A percentile compares a stretch with the other conserved stretches of the same genome.
Conservation (phyloP, 805 yeast species). For the Komagataella kurtzmanii region DNA sequence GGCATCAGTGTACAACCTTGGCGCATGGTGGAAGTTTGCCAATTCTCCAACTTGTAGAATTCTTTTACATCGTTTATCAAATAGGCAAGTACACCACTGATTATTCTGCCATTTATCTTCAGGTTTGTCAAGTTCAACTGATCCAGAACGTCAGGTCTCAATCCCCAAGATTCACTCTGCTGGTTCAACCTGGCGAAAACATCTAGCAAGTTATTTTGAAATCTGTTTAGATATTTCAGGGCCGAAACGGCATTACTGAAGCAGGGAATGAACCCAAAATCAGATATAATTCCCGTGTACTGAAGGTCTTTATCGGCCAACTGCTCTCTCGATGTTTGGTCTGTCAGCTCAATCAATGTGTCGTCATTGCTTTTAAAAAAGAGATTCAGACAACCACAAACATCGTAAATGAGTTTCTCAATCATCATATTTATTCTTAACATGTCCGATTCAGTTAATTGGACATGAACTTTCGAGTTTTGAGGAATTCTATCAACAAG, state of each 20-base stretch:
- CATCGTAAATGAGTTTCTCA: conserved; percentile 12
- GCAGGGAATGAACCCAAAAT: conserved; percentile 51
- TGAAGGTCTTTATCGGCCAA: background rate
- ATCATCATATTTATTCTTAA: conserved; percentile 20
- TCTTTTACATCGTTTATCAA: conserved; percentile 13
- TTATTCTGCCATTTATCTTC: conserved; percentile 12
- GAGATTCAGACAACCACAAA: conserved; percentile 14
- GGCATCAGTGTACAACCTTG: conserved; percentile 24
- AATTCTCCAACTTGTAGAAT: conserved; percentile 21
- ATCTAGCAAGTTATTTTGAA: conserved; percentile 28
- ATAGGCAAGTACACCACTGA: conserved; percentile 13
- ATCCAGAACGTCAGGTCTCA: background rate
- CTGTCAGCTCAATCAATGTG: conserved; percentile 18
- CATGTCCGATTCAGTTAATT: conserved; percentile 29
- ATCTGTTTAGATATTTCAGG: conserved; percentile 32
- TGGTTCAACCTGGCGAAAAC: conserved; percentile 22
- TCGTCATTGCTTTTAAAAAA: conserved; percentile 21
- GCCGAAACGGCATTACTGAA: conserved; percentile 50
- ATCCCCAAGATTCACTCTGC: background rate
- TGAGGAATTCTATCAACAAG: conserved; percentile 11
- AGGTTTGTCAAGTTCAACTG: conserved; percentile 3
- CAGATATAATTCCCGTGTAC: conserved; percentile 4
- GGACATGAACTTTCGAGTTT: conserved; percentile 21
- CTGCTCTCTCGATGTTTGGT: background rate
- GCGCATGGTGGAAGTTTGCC: conserved; percentile 15